Base-by-base conservation (phyloP, 2,329 filamentous ascomycete genomes). In the Aureobasidium leucospermi region DNA sequence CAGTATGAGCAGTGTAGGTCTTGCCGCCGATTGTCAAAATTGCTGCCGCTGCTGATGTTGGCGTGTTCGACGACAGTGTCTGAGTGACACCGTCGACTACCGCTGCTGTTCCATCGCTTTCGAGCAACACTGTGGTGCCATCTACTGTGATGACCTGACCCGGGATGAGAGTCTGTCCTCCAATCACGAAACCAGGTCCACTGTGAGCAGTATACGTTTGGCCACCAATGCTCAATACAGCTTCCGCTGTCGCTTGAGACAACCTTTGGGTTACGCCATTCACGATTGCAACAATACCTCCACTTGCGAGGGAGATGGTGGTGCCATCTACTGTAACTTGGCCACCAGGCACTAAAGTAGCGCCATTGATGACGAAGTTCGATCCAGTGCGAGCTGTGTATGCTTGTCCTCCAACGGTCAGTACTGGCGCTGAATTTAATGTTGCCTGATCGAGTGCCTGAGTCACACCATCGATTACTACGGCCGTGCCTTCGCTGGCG, bases 21-120 rank as follows among this genome's bases (percentile, higher is more conserved):
- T 43, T 39, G 9, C 57, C 57, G 8, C 41, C 52, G 11, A 58
- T 42, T 10, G 59, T 63, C 29, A 63, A 13, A n/a, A 59, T 15
- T n/a, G 60, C 56, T 32, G 42, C 13, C 11, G 49, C 16, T 4
- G 32, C 32, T 38, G 68, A 63, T 5, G 69, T 66, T 19, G 65
- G 64, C 11, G 61, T 59, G 9, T 49, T 42, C 15, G 57, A 48
- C n/a, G 60, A 46, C 6, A 57, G 39, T 13, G 59, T 58, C 9
- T 60, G 53, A 3, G 59, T 60, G 6, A 57, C 2, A 13, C 73
- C 73, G 36, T 72, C 72, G 41, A 78, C 61, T 4, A 78, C 71
- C 1, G 78, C 62, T 10, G 34, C 57, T n/a, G 29, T 49, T 13
- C 45, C 57, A 3, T 13, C 28, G 6, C 8, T 11, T 9, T 6